phyloP scores from a whole-genome alignment of 2,329 filamentous ascomycete species.

The Lomentospora prolificans region DNA sequence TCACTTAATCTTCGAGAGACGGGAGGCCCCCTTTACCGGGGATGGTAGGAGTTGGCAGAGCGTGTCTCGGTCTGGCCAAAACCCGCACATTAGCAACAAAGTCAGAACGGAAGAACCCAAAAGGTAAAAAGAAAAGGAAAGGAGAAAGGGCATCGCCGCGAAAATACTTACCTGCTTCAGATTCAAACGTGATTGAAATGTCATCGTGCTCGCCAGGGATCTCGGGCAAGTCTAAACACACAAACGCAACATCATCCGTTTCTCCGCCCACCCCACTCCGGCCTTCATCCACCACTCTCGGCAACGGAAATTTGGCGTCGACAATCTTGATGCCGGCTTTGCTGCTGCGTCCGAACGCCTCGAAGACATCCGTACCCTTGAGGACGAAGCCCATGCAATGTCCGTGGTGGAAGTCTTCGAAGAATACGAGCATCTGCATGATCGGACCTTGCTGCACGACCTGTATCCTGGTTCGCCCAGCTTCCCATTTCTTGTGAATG shows the following conservation, averaged over 20 bases:
- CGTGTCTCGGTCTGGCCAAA: constrained; percentile 40
- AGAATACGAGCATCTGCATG: constrained; percentile 73
- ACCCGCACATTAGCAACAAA: background rate
- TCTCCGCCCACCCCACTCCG: background rate
- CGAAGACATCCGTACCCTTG: constrained; percentile 75
- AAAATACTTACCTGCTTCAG: constrained; percentile 55
- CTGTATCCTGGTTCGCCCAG: constrained; percentile 68
- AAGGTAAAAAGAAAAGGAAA: background rate
- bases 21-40: constrained; percentile 39
- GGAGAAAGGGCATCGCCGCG: background rate
- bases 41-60: constrained; percentile 44
- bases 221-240: constrained; percentile 79
- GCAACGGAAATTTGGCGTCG: constrained; percentile 84
- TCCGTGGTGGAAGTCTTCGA: constrained; percentile 78
- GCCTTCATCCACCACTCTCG: constrained; percentile 34
- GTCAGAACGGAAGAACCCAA: background rate
- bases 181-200: constrained; percentile 76
- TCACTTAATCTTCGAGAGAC: constrained; percentile 15
- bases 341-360: constrained; percentile 52
- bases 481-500: constrained; percentile 91
- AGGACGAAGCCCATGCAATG: constrained; percentile 83
- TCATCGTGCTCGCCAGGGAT: constrained; percentile 90
- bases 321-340: constrained; percentile 70
- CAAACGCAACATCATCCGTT: constrained; percentile 59
- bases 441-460: constrained; percentile 67